phyloP scores from a whole-genome alignment of 2,329 filamentous ascomycete species.

The Raffaelea albimanens region DNA sequence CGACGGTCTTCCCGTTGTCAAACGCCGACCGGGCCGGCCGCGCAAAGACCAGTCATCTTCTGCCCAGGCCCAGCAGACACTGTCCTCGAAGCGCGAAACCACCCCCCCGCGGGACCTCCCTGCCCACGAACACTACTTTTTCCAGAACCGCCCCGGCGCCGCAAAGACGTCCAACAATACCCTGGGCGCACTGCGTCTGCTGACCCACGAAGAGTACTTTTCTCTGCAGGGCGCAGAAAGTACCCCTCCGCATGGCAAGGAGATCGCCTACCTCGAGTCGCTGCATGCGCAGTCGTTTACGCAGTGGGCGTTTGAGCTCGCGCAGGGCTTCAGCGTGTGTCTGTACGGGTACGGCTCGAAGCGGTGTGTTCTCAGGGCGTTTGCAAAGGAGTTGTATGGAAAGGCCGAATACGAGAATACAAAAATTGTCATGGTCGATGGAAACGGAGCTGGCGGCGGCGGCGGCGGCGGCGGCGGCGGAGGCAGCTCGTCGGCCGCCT shows the following conservation, averaged over 20 bases:
- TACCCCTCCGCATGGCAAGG: slow-evolving; percentile 56
- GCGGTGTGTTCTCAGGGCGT: slow-evolving; percentile 60
- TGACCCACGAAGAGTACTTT: slow-evolving; percentile 92
- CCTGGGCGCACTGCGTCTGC: slow-evolving; percentile 60
- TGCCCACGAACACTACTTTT: slow-evolving; percentile 86
- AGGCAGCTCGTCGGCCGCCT: slow-evolving; percentile 1
- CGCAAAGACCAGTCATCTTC: slow-evolving; percentile 17
- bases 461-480: neutral
- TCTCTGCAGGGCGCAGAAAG: slow-evolving; percentile 51
- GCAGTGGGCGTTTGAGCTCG: slow-evolving; percentile 88
- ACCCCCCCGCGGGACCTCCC: slow-evolving; percentile 76
- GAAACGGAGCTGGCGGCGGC: slow-evolving; percentile 55
- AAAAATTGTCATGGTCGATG: slow-evolving; percentile 77
- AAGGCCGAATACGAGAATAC: slow-evolving; percentile 23
- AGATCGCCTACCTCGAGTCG: slow-evolving; percentile 61
- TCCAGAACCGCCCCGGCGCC: slow-evolving; percentile 74
- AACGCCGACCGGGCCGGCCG: slow-evolving; percentile 11
- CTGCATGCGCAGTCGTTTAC: slow-evolving; percentile 75
- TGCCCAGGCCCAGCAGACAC: slow-evolving; percentile 32
- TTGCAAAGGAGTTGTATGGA: slow-evolving; percentile 60
- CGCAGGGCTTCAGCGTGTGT: slow-evolving; percentile 79
- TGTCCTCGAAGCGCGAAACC: slow-evolving; percentile 29
- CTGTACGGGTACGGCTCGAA: slow-evolving; percentile 93
- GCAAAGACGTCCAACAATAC: slow-evolving; percentile 83
- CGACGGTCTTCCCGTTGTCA: slow-evolving; percentile 21